Conservation (phyloP, 192 early-diverging fungal species). For the Pecoramyces ruminantium region DNA sequence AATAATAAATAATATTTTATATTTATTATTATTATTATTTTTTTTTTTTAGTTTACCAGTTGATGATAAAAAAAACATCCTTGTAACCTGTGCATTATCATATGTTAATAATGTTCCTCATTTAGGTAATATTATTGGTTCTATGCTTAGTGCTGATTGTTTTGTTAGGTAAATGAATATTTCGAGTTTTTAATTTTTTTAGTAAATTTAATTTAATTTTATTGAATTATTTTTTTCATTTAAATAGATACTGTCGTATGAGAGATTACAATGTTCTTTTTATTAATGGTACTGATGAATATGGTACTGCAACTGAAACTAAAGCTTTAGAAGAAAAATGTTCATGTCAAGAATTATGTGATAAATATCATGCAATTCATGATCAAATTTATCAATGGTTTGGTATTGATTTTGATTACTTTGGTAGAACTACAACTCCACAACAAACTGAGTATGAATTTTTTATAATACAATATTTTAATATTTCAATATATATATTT, state of each 20-base stretch:
- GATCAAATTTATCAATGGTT: constrained; percentile 88
- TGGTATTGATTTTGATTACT: constrained; percentile 79
- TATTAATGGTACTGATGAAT: constrained; percentile 97
- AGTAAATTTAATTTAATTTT: too few relatives aligned
- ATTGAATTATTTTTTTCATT: neutral
- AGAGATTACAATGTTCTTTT: constrained; percentile 81
- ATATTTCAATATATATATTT: neutral
- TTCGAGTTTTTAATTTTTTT: neutral
- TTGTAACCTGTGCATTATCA: constrained; percentile 91
- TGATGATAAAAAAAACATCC: constrained; percentile 59
- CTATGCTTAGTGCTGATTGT: constrained; percentile 89
- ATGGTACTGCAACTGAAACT: constrained; percentile 97
- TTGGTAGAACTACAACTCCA: constrained; percentile 82
- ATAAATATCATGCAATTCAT: constrained; percentile 87
- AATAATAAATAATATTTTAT: too few relatives aligned
- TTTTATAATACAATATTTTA: too few relatives aligned
- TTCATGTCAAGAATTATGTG: constrained; percentile 80
- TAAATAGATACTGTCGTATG: constrained; percentile 58
- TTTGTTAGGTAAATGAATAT: constrained; percentile 49
- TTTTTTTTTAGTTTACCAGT: constrained; percentile 26
- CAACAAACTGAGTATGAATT: constrained; percentile 76
- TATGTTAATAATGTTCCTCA: constrained; percentile 99
- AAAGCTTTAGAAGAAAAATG: constrained; percentile 87
- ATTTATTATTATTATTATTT: too few relatives aligned
- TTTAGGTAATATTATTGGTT: constrained; percentile 98